Evolutionary conservation across 2,329 filamentous ascomycete genomes (phyloP), one percentile per base, ranked within the genome.

Genomic region (Sporothrix brasiliensis): DNA sequence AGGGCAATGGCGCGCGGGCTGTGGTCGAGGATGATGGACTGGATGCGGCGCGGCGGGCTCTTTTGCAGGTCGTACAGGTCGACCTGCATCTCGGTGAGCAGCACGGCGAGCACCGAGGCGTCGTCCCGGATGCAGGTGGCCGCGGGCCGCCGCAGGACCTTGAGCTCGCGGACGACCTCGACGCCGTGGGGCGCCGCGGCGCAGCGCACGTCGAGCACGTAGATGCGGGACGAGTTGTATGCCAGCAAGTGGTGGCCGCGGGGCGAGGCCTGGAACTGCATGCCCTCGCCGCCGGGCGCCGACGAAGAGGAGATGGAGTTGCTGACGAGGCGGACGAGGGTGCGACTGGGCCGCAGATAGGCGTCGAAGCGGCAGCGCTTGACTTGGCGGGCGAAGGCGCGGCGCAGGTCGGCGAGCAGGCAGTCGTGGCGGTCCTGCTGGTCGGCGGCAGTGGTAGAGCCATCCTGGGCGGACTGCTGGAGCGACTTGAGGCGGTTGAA

Each of bases 261-360:
- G 6, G 92, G 88, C 2, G 93, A 96, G 71, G 92, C 88, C 73
- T 87, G 89, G 79, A 96, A 97, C 69, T 92, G 91, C 81, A 97
- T 92, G 60, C 92, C 92, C 79, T 97, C 93, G 44, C 92, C 92
- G 47, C 91, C 91, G 1, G 92, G 93, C 73, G 90, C 91, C 27
- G 92, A 92, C 1, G 91, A 93, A 0, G 92, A 94, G 77, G 91
- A 94, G 74, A 92, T 92, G 6, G 91, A 93, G 66, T 90, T 92
- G 50, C 92, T 95, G 14, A 96, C 89, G 67, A 97, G 83, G 77
- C 91, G 94, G 76, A 97, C 86, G 58, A 92, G 83, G 6, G 90
- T 94, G 76, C 87, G 85, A 71, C 80, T 85, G 4, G 92, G 92
- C 21, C 90, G 87, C 67, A 93, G 78, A 77, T 92, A 94, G 49